Evolutionary conservation across 2,329 filamentous ascomycete genomes (phyloP).

Genomic region (Neurospora sp.): DNA sequence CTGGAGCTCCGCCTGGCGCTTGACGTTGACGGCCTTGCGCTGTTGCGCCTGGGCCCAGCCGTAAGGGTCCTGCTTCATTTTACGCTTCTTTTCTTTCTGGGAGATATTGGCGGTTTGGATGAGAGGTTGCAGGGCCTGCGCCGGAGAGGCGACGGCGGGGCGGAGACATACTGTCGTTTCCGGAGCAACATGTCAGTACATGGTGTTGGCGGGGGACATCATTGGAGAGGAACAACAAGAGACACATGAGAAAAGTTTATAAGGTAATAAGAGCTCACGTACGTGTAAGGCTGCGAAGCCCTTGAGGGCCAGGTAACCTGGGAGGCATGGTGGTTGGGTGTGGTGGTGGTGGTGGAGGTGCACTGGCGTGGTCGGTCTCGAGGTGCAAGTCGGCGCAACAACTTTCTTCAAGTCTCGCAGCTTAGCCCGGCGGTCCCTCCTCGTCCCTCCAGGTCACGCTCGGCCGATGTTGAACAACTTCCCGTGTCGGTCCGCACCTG

Average conservation of each 20-base stretch:
- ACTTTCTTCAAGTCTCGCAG: neutral
- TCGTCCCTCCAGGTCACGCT: neutral
- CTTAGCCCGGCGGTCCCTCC: neutral
- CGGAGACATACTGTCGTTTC: constrained; percentile 48
- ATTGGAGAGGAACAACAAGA: constrained; percentile 8
- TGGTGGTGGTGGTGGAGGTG: constrained; percentile 6
- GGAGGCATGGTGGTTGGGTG: constrained; percentile 49
- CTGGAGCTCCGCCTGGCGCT: constrained; percentile 61
- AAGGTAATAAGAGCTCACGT: constrained; percentile 22
- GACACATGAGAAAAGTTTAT: constrained; percentile 15
- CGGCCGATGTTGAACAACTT: neutral
- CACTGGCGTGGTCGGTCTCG: neutral
- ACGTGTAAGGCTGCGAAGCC: constrained; percentile 53
- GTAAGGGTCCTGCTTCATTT: constrained; percentile 70
- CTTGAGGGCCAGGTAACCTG: constrained; percentile 51
- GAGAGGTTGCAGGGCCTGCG: constrained; percentile 45
- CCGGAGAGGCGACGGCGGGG: constrained; percentile 34
- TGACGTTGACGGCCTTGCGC: constrained; percentile 73
- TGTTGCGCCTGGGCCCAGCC: constrained; percentile 70
- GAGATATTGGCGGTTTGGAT: constrained; percentile 57
- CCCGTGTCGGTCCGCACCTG: neutral
- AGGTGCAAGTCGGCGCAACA: neutral
- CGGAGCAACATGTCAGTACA: neutral
- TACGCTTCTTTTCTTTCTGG: constrained; percentile 52
- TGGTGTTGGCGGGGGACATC: constrained; percentile 15